phyloP scores from a whole-genome alignment of 805 yeast genomes.

The Ogataea paradorogensis region DNA sequence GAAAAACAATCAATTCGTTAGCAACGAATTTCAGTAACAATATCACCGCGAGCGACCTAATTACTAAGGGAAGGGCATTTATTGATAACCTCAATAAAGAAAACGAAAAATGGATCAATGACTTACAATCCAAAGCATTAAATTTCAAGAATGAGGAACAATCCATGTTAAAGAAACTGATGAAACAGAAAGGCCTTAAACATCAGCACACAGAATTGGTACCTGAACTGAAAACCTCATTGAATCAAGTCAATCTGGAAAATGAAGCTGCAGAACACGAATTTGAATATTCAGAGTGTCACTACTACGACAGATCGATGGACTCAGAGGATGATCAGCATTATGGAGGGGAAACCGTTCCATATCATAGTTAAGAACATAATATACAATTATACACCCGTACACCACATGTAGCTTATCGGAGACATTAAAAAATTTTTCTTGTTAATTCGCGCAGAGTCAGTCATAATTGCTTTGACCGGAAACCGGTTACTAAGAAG shows the following conservation, averaged over 20 bases:
- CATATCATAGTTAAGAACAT: conserved; percentile 2
- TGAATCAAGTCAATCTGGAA: conserved; percentile 12
- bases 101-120: conserved; percentile 25
- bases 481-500: conserved; percentile 7
- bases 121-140: conserved; percentile 14
- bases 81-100: conserved; percentile 27
- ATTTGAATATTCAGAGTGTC: conserved; percentile 24
- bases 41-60: conserved; percentile 23
- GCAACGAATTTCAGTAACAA: conserved; percentile 26
- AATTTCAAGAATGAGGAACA: conserved; percentile 11
- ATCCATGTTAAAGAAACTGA: conserved; percentile 10
- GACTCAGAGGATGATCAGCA: conserved; percentile 5
- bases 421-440: not conserved
- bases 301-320: conserved; percentile 22
- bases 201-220: not conserved
- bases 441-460: conserved; percentile 11
- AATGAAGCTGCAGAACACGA: not conserved
- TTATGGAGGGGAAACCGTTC: conserved; percentile 7
- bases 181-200: not conserved
- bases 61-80: conserved; percentile 26
- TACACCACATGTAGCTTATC: conserved; percentile 8
- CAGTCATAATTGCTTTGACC: not conserved
- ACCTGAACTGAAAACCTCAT: conserved; percentile 4
- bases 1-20: conserved; percentile 22
- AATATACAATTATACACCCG: conserved; percentile 1